These are phyloP conservation scores for Fusarium paranaense DNA, from an alignment of 2,329 filamentous ascomycete genomes.

Conservation along the genomic window DNA sequence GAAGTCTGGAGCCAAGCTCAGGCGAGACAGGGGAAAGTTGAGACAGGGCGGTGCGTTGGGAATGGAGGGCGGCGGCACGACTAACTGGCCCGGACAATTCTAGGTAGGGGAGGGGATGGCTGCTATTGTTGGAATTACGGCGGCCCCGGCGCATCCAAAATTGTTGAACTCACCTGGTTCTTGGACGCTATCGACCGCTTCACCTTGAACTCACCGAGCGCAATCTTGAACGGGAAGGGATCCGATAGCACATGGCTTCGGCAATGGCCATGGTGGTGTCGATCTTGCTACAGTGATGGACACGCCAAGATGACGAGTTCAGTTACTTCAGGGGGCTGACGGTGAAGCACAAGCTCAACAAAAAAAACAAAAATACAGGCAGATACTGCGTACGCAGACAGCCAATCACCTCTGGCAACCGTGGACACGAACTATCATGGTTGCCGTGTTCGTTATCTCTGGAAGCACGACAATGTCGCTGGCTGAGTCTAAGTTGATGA, in stretches of 20 bases:
- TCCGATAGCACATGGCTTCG: background rate
- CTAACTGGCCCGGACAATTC: background rate
- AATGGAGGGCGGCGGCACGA: background rate
- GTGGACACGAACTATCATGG: background rate
- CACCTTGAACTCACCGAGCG: conserved; percentile 37
- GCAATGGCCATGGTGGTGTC: background rate
- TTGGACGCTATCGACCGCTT: conserved; percentile 13
- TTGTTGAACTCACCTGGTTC: conserved; percentile 36
- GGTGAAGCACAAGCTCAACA: conserved; percentile 26
- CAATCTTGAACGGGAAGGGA: conserved; percentile 12
- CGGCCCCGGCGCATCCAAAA: conserved; percentile 17
- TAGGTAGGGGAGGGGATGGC: background rate
- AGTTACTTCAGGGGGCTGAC: conserved; percentile 17
- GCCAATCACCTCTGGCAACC: conserved; percentile 20
- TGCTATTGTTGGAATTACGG: conserved; percentile 41
- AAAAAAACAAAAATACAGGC: conserved; percentile 13
- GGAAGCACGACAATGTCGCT: background rate
- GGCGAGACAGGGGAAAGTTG: conserved; percentile 7
- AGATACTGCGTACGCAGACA: background rate
- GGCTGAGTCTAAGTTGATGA: background rate
- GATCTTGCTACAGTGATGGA: conserved; percentile 1
- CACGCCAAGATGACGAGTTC: conserved; percentile 8
- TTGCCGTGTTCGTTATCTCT: conserved; percentile 17
- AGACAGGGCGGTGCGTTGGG: conserved; percentile 10
- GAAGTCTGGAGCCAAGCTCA: conserved; percentile 13